phyloP scores from a whole-genome alignment of 1,284 basidiomycete genomes.

The Melampsora americana region DNA sequence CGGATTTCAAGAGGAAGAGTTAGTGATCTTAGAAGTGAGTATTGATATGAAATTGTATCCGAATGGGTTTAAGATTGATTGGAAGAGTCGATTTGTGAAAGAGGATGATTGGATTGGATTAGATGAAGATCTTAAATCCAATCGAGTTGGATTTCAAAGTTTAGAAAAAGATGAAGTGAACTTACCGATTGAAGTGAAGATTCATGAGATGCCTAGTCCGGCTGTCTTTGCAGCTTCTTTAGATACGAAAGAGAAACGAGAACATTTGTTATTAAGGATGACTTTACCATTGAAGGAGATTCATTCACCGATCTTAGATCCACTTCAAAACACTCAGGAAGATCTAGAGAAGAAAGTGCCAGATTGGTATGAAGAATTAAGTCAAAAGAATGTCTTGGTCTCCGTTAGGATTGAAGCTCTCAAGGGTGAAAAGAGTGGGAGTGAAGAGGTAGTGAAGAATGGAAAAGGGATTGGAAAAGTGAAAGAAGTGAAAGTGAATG shows the following conservation, averaged over 20 bases:
- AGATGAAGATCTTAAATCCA: conserved; percentile 42
- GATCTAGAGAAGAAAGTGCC: conserved; percentile 63
- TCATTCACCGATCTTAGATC: conserved; percentile 70
- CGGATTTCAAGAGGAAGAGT: conserved; percentile 56
- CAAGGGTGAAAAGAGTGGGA: conserved; percentile 3
- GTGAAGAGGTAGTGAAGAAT: conserved; percentile 9
- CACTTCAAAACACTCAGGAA: conserved; percentile 71
- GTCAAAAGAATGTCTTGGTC: conserved; percentile 13
- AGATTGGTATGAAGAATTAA: conserved; percentile 59
- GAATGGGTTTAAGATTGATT: conserved; percentile 64
- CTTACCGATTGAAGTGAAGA: conserved; percentile 53
- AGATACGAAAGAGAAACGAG: conserved; percentile 50
- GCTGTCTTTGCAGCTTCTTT: conserved; percentile 67
- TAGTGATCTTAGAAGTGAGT: conserved; percentile 68
- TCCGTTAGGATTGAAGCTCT: too few relatives aligned
- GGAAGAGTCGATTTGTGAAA: conserved; percentile 27
- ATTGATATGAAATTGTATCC: conserved; percentile 72
- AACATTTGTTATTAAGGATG: conserved; percentile 70
- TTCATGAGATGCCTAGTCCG: conserved; percentile 68
- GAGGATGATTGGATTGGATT: background rate
- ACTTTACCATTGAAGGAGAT: conserved; percentile 77
- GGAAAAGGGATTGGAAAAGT: background rate
- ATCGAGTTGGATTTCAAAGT: conserved; percentile 13
- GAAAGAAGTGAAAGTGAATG: conserved; percentile 23
- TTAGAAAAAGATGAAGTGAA: conserved; percentile 46